These are phyloP conservation scores for Phaeotremella skinneri DNA, from an alignment of 768 basidiomycete species.

Conservation along the genomic window DNA sequence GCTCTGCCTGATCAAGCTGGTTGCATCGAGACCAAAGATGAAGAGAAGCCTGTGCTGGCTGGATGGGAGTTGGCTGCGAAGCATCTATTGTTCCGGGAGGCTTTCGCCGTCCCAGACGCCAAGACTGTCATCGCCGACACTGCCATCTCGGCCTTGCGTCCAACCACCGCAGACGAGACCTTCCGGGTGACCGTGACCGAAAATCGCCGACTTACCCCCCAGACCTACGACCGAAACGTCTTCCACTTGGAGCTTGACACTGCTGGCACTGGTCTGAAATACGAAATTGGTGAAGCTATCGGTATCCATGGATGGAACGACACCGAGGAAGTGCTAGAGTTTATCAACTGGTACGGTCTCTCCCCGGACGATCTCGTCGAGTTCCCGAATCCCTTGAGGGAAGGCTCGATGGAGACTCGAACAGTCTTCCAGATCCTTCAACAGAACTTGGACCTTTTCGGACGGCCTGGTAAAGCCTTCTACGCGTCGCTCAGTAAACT, in stretches of 20 bases:
- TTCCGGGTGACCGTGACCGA: conserved; percentile 91
- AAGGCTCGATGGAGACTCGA: conserved; percentile 76
- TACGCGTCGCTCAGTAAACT: conserved; percentile 79
- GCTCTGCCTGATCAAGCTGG: conserved; percentile 64
- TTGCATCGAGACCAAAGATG: conserved; percentile 57
- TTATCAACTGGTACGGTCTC: conserved; percentile 88
- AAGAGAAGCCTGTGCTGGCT: conserved; percentile 74
- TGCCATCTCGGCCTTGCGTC: conserved; percentile 71
- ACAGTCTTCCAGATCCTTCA: conserved; percentile 94
- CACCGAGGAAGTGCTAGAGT: conserved; percentile 76
- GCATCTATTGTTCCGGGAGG: conserved; percentile 80
- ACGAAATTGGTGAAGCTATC: conserved; percentile 93
- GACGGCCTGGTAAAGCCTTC: conserved; percentile 92
- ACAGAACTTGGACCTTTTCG: conserved; percentile 95
- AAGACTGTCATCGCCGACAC: conserved; percentile 48
- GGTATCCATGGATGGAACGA: conserved; percentile 99
- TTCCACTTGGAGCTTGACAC: conserved; percentile 98
- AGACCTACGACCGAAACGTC: conserved; percentile 96
- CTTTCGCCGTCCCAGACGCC: conserved; percentile 61
- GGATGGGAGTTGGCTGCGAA: conserved; percentile 55
- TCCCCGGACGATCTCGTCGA: conserved; percentile 75
- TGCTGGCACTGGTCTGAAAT: conserved; percentile 85
- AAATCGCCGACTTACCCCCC: conserved; percentile 88
- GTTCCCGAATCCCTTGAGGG: conserved; percentile 63
- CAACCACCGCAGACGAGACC: conserved; percentile 82